Base-by-base conservation (phyloP, 441 rosid genomes). In the Populus tomentosa region DNA sequence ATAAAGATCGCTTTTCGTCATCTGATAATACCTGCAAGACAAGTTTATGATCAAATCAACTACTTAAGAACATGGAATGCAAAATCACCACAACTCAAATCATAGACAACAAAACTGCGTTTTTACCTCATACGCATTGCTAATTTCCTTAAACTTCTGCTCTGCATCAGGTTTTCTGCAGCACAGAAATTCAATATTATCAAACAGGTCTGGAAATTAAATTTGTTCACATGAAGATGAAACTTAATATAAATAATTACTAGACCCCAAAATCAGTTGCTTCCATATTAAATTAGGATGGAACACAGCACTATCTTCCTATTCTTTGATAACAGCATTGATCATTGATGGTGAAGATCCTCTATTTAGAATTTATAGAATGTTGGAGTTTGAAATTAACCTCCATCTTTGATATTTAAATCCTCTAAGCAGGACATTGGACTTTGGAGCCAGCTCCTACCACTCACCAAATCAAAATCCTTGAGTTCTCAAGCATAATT, bases 51-150 rank as follows among this genome's bases (percentile, higher is more conserved):
- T 46, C 59, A 42, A 67, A 82, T 56, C 63, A 80, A 63, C 32
- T 53, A 21, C 67, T 73, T 74, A 50, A 63, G n/a, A 66, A 21
- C 38, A 42, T 23, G 69, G 10, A 30, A 16, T 33, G 9, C 23
- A 56, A 78, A 71, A 28, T 23, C 64, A 40, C 42, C 16, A 24
- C 28, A 38, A 68, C 53, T 28, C 75, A 74, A 76, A 63, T 69
- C 33, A 75, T 38, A n/a, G 74, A 82, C 40, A 61, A 64, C n/a
- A 63, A 36, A 77, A 74, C 53, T 42, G 56, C 67, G 67, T 26
- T 66, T 78, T 85, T 86, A 91, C 99, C 98, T 96, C 99, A 21
- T 96, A 96, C 6, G 98, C 98, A 83, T 94, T 96, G 80, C 99
- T 92, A 79, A 96, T 96, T 46, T 96, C 98, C 92, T 94, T 96